Evolutionary conservation across 2,329 filamentous ascomycete genomes (phyloP).

Genomic region (Xylariaceae sp.): DNA sequence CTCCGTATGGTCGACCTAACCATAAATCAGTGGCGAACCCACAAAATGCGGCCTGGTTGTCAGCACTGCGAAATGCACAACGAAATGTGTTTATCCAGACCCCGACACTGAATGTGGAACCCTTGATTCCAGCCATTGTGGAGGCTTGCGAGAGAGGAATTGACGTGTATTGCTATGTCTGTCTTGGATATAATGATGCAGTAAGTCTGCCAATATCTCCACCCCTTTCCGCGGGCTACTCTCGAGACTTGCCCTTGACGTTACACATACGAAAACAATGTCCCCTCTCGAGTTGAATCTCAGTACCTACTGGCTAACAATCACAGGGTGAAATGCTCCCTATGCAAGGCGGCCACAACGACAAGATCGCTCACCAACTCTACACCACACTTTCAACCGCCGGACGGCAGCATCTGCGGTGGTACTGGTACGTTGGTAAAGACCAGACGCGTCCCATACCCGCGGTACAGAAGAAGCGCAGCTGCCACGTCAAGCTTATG

Average conservation of each 20-base stretch:
- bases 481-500: slow-evolving; percentile 80
- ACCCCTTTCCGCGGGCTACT: neutral
- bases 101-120: slow-evolving; percentile 76
- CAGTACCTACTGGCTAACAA: neutral
- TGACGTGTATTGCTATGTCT: slow-evolving; percentile 73
- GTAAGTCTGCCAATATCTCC: slow-evolving; percentile 43
- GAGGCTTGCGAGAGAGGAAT: slow-evolving; percentile 72
- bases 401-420: slow-evolving; percentile 59
- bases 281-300: too few relatives aligned
- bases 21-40: slow-evolving; percentile 68
- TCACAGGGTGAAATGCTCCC: slow-evolving; percentile 75
- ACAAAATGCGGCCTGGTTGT: slow-evolving; percentile 78
- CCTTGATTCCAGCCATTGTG: slow-evolving; percentile 67
- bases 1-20: slow-evolving; percentile 70
- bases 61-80: slow-evolving; percentile 69
- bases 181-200: slow-evolving; percentile 79
- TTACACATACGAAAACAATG: too few relatives aligned
- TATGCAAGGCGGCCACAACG: slow-evolving; percentile 77
- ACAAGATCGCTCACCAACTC: slow-evolving; percentile 69
- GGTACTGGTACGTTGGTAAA: slow-evolving; percentile 76
- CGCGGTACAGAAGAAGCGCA: slow-evolving; percentile 68
- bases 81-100: slow-evolving; percentile 77
- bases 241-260: too few relatives aligned
- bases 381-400: slow-evolving; percentile 59
- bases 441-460: slow-evolving; percentile 73